Percentiles rank a stretch among this genome's conserved stretches.
These are phyloP conservation scores for Tubosaeta brunneosetosa DNA, from an alignment of 768 basidiomycete genomes.

Conservation along the genomic window DNA sequence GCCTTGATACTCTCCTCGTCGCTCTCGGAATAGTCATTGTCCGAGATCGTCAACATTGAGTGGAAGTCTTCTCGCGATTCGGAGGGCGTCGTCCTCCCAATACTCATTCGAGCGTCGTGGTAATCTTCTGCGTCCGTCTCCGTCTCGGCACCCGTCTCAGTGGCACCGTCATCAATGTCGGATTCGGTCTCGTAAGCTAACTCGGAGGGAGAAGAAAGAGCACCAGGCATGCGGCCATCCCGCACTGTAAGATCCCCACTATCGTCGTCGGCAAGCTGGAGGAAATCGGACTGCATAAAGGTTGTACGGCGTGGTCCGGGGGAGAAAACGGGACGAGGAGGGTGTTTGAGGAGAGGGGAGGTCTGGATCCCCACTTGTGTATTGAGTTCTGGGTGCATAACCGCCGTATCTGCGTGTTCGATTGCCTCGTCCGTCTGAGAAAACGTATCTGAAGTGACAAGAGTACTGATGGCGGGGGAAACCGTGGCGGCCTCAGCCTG, in stretches of 20 bases:
- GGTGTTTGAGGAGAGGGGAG: constrained; percentile 22
- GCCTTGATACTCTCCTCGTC: constrained; percentile 75
- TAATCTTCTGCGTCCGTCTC: constrained; percentile 72
- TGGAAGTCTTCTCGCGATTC: constrained; percentile 73
- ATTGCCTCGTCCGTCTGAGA: constrained; percentile 48
- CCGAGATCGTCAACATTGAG: constrained; percentile 64
- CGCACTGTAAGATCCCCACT: constrained; percentile 36
- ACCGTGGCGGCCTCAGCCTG: constrained; percentile 33
- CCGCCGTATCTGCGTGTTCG: constrained; percentile 38
- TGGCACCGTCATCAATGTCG: constrained; percentile 38
- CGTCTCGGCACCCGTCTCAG: constrained; percentile 63
- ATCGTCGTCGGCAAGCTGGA: constrained; percentile 34
- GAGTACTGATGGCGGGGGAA: constrained; percentile 10
- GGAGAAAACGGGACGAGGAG: constrained; percentile 22
- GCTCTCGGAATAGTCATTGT: constrained; percentile 59
- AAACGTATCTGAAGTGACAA: constrained; percentile 33
- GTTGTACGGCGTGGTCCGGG: constrained; percentile 37
- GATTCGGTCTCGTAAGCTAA: constrained; percentile 43
- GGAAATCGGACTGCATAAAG: constrained; percentile 44
- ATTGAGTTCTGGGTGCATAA: constrained; percentile 30
- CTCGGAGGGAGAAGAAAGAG: constrained; percentile 20
- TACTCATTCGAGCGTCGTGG: constrained; percentile 68
- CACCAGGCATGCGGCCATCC: constrained; percentile 16
- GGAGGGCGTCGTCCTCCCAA: constrained; percentile 58
- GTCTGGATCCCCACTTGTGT: constrained; percentile 39